Conservation (phyloP, 1,284 basidiomycete genomes). For the Puccinia triticina region DNA sequence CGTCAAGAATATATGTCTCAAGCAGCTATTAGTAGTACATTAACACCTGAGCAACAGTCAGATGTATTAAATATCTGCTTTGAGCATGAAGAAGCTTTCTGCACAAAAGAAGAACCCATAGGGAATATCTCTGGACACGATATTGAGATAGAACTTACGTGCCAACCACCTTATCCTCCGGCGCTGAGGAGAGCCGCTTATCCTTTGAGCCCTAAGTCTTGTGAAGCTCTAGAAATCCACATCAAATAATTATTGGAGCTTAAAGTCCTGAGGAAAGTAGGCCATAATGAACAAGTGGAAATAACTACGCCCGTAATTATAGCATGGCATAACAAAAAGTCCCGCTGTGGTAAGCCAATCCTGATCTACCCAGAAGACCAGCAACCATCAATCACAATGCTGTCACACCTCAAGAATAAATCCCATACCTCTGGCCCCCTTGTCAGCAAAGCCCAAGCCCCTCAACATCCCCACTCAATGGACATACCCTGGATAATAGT, state of each 20-base stretch:
- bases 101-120: conserved; percentile 3
- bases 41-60: too few species aligned
- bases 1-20: too few species aligned
- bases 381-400: too few species aligned
- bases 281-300: conserved; percentile 31
- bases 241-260: background rate
- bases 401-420: too few species aligned
- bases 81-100: conserved; percentile 11
- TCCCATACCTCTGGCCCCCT: too few species aligned
- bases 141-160: background rate
- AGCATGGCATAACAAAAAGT: conserved; percentile 2
- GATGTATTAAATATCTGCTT: too few species aligned
- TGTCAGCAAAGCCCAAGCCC: too few species aligned
- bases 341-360: too few species aligned
- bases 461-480: too few species aligned
- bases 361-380: too few species aligned
- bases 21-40: too few species aligned
- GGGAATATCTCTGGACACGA: conserved; percentile 7
- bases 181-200: background rate
- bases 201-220: conserved; percentile 2
- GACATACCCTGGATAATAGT: too few species aligned
- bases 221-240: conserved; percentile 12
- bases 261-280: background rate
- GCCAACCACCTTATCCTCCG: conserved; percentile 7
- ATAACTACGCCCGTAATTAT: conserved; percentile 17